Conservation (phyloP, 768 basidiomycete genomes). For the Hericium coralloides region DNA sequence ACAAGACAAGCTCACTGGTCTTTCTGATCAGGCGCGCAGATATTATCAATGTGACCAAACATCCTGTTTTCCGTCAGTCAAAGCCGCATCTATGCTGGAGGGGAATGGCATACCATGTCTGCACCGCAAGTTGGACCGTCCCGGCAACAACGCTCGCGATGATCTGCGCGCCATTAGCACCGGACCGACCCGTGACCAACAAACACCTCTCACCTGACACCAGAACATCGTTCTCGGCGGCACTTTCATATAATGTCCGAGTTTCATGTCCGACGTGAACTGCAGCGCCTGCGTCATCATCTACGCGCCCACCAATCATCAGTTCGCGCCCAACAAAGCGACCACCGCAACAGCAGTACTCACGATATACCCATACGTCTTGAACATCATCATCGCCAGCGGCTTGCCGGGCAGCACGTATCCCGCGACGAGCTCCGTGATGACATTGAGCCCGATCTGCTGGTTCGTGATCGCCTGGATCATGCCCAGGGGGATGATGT, state of each 20-base stretch:
- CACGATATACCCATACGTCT: slow-evolving; percentile 27
- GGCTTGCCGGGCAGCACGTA: slow-evolving; percentile 53
- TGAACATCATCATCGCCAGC: slow-evolving; percentile 76
- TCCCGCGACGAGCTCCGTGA: slow-evolving; percentile 69
- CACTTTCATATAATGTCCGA: slow-evolving; percentile 68
- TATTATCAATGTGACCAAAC: slow-evolving; percentile 57
- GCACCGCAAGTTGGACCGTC: slow-evolving; percentile 58
- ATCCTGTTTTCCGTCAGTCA: slow-evolving; percentile 21
- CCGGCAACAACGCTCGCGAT: slow-evolving; percentile 49
- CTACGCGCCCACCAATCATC: background rate
- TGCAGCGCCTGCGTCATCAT: slow-evolving; percentile 41
- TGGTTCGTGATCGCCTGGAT: slow-evolving; percentile 79
- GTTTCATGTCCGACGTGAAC: slow-evolving; percentile 71
- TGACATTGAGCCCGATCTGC: slow-evolving; percentile 59
- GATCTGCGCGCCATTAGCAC: slow-evolving; percentile 37
- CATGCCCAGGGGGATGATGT: slow-evolving; percentile 74
- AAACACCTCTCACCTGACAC: slow-evolving; percentile 3
- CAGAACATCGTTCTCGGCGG: slow-evolving; percentile 25
- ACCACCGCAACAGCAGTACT: background rate
- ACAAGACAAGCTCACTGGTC: slow-evolving; percentile 20
- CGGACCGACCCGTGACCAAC: slow-evolving; percentile 30
- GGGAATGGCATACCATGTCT: slow-evolving; percentile 30
- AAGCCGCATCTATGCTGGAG: too few relatives aligned
- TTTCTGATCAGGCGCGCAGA: slow-evolving; percentile 45
- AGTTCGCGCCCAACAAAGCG: background rate